Conservation (phyloP, 495 filamentous ascomycete genomes). For the Barbatosphaeria neglecta region DNA sequence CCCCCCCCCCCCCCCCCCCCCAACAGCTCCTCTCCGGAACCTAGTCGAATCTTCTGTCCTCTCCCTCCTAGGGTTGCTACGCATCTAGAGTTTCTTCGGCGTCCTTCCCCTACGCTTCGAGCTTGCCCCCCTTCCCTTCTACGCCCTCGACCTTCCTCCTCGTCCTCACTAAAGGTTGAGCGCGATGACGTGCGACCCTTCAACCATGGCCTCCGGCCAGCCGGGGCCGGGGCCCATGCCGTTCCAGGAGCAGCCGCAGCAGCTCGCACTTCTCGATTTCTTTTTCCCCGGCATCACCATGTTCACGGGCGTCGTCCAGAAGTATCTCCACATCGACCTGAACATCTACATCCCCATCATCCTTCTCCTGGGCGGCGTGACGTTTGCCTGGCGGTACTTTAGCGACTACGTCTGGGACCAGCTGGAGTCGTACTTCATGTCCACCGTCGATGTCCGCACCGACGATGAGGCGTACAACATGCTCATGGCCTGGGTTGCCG, state of each 20-base stretch:
- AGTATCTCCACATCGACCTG: conserved; percentile 57
- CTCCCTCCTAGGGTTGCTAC: too few relatives aligned
- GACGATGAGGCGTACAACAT: conserved; percentile 61
- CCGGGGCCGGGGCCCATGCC: neutral
- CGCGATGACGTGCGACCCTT: too few relatives aligned
- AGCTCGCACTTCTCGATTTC: conserved; percentile 48
- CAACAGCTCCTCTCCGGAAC: too few relatives aligned
- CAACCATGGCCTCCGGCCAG: neutral
- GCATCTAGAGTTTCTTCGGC: too few relatives aligned
- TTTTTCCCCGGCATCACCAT: conserved; percentile 65
- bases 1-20: too few relatives aligned
- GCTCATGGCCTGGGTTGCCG: conserved; percentile 58
- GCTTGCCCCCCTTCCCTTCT: too few relatives aligned
- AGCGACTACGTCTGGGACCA: conserved; percentile 29
- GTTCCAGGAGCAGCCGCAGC: conserved; percentile 7
- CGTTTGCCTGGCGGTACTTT: conserved; percentile 39
- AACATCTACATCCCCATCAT: conserved; percentile 57
- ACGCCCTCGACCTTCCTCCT: too few relatives aligned
- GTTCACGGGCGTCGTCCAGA: conserved; percentile 46
- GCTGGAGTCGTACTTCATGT: conserved; percentile 38
- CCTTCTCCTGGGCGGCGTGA: conserved; percentile 36
- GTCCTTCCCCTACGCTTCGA: too few relatives aligned
- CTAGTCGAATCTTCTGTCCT: too few relatives aligned
- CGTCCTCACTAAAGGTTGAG: too few relatives aligned
- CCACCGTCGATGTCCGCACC: conserved; percentile 49